These are phyloP conservation scores for Amphicarpaea edgeworthii DNA, from an alignment of 306 rosid genomes.

Conservation along the genomic window DNA sequence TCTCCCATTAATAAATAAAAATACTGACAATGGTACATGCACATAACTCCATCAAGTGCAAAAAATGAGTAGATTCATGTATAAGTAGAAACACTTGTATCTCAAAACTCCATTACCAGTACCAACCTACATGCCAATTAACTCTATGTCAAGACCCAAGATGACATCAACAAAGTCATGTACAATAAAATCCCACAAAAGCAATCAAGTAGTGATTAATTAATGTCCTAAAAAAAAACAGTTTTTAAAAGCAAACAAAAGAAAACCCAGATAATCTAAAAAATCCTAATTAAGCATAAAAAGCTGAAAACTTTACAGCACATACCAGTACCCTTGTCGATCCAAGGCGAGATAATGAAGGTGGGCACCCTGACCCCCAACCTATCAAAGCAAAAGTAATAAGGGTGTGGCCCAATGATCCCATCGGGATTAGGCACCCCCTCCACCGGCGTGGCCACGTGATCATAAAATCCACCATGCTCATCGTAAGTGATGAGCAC, in stretches of 20 bases:
- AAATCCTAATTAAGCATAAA: too few species aligned
- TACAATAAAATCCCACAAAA: constrained; percentile 25
- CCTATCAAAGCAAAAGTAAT: constrained; percentile 80
- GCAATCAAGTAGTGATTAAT: not conserved
- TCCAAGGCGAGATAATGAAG: constrained; percentile 85
- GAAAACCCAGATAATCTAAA: not conserved
- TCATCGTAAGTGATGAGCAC: constrained; percentile 87
- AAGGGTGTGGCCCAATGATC: constrained; percentile 77
- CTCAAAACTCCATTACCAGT: not conserved
- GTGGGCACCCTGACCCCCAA: constrained; percentile 94
- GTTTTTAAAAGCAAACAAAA: not conserved
- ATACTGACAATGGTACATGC: constrained; percentile 5
- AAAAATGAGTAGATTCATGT: constrained; percentile 17
- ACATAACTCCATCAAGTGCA: constrained; percentile 33
- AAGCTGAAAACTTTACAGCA: constrained; percentile 6
- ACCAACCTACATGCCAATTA: constrained; percentile 10
- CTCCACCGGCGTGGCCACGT: constrained; percentile 81
- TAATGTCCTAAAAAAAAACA: constrained; percentile 17
- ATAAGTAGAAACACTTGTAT: constrained; percentile 14
- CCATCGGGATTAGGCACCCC: constrained; percentile 95
- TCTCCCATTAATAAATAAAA: not conserved
- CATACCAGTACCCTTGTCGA: constrained; percentile 86
- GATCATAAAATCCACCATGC: constrained; percentile 96
- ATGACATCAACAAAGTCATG: constrained; percentile 33
- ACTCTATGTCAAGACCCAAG: constrained; percentile 26